These are phyloP conservation scores for Heritiera littoralis DNA, from an alignment of 345 rosid genomes.

Conservation along the genomic window DNA sequence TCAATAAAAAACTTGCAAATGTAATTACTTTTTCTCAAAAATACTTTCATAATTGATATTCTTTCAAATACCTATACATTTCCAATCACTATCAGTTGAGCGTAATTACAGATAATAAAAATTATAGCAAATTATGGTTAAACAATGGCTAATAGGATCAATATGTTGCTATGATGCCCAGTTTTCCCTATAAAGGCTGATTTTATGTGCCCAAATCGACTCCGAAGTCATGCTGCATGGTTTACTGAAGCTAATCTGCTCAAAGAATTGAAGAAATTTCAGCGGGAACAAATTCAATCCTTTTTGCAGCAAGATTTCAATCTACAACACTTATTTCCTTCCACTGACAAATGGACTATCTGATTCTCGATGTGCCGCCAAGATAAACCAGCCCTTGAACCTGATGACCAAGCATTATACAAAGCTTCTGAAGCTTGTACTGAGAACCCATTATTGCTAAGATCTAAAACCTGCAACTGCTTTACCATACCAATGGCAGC, in stretches of 20 bases:
- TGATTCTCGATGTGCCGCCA: conserved; percentile 57
- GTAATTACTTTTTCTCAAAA: too few relatives aligned
- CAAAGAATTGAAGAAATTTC: background rate
- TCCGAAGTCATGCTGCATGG: background rate
- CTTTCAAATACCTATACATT: background rate
- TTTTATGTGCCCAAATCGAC: background rate
- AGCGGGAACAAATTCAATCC: conserved; percentile 36
- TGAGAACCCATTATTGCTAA: conserved; percentile 75
- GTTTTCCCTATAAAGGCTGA: background rate
- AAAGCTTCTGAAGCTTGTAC: conserved; percentile 45
- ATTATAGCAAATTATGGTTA: background rate
- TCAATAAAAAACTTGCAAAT: too few relatives aligned
- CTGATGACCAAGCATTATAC: conserved; percentile 65
- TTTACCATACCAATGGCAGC: conserved; percentile 63
- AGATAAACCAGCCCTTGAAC: conserved; percentile 44
- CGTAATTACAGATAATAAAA: background rate
- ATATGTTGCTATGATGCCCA: background rate
- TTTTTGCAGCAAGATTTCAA: conserved; percentile 74
- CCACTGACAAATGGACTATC: conserved; percentile 57
- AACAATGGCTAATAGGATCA: background rate
- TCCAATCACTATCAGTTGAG: background rate
- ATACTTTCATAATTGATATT: background rate
- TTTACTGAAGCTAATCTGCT: background rate
- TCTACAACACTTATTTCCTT: conserved; percentile 57
- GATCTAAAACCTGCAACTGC: conserved; percentile 58